phyloP scores from a whole-genome alignment of 768 basidiomycete species.

The Macrolepiota dolichaula region DNA sequence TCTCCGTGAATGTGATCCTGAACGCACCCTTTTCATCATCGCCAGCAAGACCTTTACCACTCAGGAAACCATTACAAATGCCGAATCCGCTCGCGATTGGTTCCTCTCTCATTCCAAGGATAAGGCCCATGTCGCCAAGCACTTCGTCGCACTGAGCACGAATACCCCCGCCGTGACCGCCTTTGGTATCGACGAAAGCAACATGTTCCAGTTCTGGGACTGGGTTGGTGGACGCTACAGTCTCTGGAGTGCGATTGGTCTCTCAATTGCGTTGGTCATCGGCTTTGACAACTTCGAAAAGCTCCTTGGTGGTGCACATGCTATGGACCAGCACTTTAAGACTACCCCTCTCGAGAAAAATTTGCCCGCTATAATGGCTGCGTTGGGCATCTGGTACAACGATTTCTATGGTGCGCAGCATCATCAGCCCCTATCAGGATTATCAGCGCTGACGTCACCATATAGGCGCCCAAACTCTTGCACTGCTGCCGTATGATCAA shows the following conservation, averaged over 20 bases:
- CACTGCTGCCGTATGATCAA: slow-evolving; percentile 95
- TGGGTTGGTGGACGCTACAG: slow-evolving; percentile 99
- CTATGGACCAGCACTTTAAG: slow-evolving; percentile 97
- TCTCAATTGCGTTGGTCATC: slow-evolving; percentile 90
- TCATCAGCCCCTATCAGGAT: neutral
- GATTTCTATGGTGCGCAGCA: slow-evolving; percentile 80
- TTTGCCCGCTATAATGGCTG: slow-evolving; percentile 86
- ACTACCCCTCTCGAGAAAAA: slow-evolving; percentile 85
- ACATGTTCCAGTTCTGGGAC: slow-evolving; percentile 99
- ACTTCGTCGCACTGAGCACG: slow-evolving; percentile 97
- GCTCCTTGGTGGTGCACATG: slow-evolving; percentile 89
- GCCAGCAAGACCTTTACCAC: slow-evolving; percentile 99
- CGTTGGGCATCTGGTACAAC: slow-evolving; percentile 97
- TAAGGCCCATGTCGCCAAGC: slow-evolving; percentile 92
- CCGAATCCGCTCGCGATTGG: slow-evolving; percentile 91
- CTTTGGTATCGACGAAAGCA: slow-evolving; percentile 86
- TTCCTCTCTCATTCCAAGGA: slow-evolving; percentile 85
- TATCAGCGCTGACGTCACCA: slow-evolving; percentile 1
- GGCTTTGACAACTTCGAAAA: slow-evolving; percentile 94
- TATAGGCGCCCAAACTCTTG: slow-evolving; percentile 90
- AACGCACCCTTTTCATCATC: slow-evolving; percentile 95
- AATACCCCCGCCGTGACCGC: slow-evolving; percentile 91
- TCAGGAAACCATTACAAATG: slow-evolving; percentile 99
- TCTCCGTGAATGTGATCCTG: slow-evolving; percentile 74
- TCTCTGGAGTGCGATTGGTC: slow-evolving; percentile 96